Conservation (phyloP, 169 alveolate genomes). For the Blepharisma undulans region DNA sequence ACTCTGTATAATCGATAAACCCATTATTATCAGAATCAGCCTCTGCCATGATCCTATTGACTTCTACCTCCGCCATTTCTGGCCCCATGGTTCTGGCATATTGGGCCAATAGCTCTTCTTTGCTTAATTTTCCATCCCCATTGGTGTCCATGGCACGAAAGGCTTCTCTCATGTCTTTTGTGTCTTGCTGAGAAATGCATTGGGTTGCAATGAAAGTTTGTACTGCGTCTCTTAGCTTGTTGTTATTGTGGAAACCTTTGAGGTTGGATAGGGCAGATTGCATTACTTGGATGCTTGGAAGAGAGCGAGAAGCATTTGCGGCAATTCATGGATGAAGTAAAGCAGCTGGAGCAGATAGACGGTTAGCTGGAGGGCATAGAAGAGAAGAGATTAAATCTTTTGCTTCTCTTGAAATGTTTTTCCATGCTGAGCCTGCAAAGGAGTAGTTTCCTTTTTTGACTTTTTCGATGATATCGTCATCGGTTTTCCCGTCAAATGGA, state of each 20-base stretch:
- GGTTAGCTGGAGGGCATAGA: constrained; percentile 82
- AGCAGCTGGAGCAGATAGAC: constrained; percentile 91
- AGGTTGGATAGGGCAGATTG: constrained; percentile 42
- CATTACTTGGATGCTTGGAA: constrained; percentile 55
- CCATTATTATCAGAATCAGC: constrained; percentile 95
- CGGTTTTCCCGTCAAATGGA: constrained; percentile 92
- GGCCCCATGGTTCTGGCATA: constrained; percentile 80
- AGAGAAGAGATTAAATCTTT: constrained; percentile 89
- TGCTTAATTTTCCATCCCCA: constrained; percentile 55
- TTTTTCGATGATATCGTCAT: constrained; percentile 87
- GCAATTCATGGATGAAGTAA: constrained; percentile 90
- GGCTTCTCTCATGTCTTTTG: constrained; percentile 70
- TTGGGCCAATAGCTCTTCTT: constrained; percentile 77
- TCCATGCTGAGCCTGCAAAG: constrained; percentile 84
- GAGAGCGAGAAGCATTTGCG: constrained; percentile 65
- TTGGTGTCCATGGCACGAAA: constrained; percentile 53
- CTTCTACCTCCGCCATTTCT: constrained; percentile 88
- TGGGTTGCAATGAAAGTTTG: constrained; percentile 84
- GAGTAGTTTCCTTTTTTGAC: constrained; percentile 87
- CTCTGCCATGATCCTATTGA: constrained; percentile 90
- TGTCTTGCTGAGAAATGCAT: constrained; percentile 88
- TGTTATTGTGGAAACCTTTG: constrained; percentile 82
- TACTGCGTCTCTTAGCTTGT: constrained; percentile 89
- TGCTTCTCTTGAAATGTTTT: constrained; percentile 89
- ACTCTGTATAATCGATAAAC: constrained; percentile 90